Evolutionary conservation across 2,329 filamentous ascomycete species (phyloP).

Genomic region (Coniella lustricola): DNA sequence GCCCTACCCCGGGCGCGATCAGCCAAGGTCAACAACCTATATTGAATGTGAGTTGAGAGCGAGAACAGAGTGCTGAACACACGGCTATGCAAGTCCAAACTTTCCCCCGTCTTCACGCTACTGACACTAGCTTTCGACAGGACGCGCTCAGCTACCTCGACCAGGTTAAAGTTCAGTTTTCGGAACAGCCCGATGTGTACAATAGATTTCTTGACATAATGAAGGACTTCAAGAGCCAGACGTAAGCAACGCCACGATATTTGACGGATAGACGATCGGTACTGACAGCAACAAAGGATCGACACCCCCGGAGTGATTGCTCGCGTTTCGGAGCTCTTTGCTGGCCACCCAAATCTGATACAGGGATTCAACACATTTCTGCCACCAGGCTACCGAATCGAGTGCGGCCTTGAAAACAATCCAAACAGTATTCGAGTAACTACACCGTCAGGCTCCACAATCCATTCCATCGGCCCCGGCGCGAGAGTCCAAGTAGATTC

Average conservation of each 20-base stretch:
- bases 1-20: conserved; percentile 46
- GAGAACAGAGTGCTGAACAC: conserved; percentile 4
- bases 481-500: conserved; percentile 40
- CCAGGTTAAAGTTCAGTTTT: conserved; percentile 96
- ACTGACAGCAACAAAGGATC: conserved; percentile 52
- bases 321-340: conserved; percentile 89
- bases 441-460: conserved; percentile 94
- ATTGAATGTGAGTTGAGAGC: conserved; percentile 51
- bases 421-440: conserved; percentile 95
- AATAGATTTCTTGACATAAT: conserved; percentile 97
- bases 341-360: conserved; percentile 89
- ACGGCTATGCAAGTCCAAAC: conserved; percentile 5
- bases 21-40: conserved; percentile 80
- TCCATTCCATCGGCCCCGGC: conserved; percentile 67
- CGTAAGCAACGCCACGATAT: conserved; percentile 51
- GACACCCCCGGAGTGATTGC: conserved; percentile 97
- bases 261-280: not conserved
- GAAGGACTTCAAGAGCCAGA: conserved; percentile 99
- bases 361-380: conserved; percentile 98
- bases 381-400: conserved; percentile 90
- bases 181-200: conserved; percentile 94
- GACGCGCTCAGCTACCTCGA: conserved; percentile 90
- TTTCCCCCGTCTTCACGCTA: not conserved
- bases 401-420: conserved; percentile 89
- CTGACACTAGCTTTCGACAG: conserved; percentile 29